These are phyloP conservation scores for Candida sonorensis DNA, from an alignment of 805 yeast species.

Conservation along the genomic window DNA sequence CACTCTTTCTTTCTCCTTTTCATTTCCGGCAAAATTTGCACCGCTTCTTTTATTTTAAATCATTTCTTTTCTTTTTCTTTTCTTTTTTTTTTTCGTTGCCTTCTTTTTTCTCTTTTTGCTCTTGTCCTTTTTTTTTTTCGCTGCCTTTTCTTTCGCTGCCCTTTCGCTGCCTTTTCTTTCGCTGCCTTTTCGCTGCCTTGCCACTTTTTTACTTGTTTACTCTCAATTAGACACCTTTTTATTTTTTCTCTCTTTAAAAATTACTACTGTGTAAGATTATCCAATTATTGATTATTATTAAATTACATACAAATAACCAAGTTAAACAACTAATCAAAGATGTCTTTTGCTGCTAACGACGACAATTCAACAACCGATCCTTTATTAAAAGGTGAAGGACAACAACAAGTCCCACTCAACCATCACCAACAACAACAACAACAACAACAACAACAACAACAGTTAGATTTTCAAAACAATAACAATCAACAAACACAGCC, in stretches of 20 bases:
- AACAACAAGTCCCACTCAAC: neutral
- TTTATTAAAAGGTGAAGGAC: conserved; percentile 9
- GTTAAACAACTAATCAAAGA: neutral
- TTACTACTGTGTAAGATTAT: no score
- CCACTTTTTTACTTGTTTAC: no score
- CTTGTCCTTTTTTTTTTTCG: conserved; percentile 2
- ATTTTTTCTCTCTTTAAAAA: no score
- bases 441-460: conserved; percentile 20
- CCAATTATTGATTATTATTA: no score
- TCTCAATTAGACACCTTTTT: no score
- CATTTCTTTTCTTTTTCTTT: neutral
- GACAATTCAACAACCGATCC: conserved; percentile 12
- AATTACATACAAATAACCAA: no score
- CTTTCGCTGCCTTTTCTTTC: no score
- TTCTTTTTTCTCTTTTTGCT: conserved; percentile 3
- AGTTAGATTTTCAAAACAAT: neutral
- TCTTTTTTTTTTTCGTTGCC: neutral
- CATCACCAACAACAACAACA: conserved; percentile 15
- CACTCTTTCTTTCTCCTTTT: no score
- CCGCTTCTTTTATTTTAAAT: neutral
- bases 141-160: no score
- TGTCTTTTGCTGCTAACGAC: conserved; percentile 3
- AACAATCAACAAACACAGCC: conserved; percentile 22
- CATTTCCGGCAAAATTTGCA: neutral
- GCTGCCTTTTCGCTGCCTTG: no score